Conservation (phyloP, 2,329 filamentous ascomycete genomes). For the Phoma sp. region DNA sequence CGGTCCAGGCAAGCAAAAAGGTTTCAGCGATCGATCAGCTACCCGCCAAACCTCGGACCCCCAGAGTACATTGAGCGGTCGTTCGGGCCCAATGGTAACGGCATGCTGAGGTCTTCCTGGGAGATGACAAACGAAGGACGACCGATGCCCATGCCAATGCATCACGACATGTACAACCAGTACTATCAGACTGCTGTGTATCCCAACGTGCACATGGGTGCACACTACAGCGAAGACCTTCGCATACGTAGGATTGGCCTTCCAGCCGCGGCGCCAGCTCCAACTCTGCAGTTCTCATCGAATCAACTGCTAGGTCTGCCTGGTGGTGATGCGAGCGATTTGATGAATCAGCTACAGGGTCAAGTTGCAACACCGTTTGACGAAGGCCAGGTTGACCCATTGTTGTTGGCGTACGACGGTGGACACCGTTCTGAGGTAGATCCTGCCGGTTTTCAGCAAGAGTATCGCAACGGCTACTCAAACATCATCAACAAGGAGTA, state of each 20-base stretch:
- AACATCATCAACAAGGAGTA: conserved; percentile 41
- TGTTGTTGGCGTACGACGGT: conserved; percentile 51
- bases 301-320: conserved; percentile 49
- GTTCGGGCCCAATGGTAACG: conserved; percentile 37
- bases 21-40: conserved; percentile 35
- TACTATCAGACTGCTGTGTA: conserved; percentile 61
- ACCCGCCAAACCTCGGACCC: conserved; percentile 32
- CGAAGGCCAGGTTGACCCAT: conserved; percentile 50
- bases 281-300: conserved; percentile 40
- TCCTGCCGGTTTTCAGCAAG: conserved; percentile 27
- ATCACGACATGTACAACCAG: conserved; percentile 54
- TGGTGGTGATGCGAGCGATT: conserved; percentile 49
- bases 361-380: conserved; percentile 40
- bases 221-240: conserved; percentile 45
- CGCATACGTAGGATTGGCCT: conserved; percentile 52
- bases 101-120: conserved; percentile 59
- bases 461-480: conserved; percentile 43
- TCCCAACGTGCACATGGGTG: conserved; percentile 43
- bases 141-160: conserved; percentile 53
- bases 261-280: conserved; percentile 22
- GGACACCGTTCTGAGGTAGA: conserved; percentile 31
- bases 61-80: conserved; percentile 37
- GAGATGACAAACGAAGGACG: conserved; percentile 60
- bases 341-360: conserved; percentile 44
- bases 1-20: conserved; percentile 33